Evolutionary conservation across 768 basidiomycete species (phyloP).

Genomic region (Myochromella boudieri): DNA sequence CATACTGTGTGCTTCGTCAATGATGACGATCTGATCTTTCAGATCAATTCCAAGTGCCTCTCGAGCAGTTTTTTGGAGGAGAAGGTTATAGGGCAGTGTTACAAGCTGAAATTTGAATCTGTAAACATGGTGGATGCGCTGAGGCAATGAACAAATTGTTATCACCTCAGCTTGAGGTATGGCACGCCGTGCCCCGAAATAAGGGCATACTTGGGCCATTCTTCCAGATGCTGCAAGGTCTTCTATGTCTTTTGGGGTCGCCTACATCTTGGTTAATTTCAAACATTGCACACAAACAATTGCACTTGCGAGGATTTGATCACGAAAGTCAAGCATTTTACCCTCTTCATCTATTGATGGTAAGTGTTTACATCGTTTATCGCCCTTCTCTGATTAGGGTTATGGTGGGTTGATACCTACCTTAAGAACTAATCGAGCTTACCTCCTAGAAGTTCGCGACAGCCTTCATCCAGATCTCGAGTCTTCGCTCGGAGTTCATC

Average conservation of each 20-base stretch:
- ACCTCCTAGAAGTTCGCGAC: conserved; percentile 80
- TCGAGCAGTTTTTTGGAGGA: conserved; percentile 79
- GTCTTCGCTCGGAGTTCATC: conserved; percentile 63
- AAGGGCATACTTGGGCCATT: conserved; percentile 76
- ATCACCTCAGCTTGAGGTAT: conserved; percentile 87
- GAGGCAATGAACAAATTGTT: background rate
- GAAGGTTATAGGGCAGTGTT: conserved; percentile 91
- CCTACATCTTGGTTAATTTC: conserved; percentile 52
- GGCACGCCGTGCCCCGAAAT: conserved; percentile 87
- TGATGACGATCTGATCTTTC: conserved; percentile 80
- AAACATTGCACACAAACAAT: background rate
- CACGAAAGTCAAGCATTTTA: conserved; percentile 78
- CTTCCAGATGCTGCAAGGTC: conserved; percentile 79
- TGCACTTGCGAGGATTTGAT: conserved; percentile 73
- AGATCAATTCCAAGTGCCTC: conserved; percentile 88
- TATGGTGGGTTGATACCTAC: background rate
- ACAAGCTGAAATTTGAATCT: conserved; percentile 82
- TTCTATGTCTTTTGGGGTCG: conserved; percentile 91
- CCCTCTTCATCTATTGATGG: conserved; percentile 69
- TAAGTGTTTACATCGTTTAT: conserved; percentile 73
- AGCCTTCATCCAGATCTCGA: conserved; percentile 83
- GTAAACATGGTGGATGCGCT: background rate
- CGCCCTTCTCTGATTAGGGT: conserved; percentile 50
- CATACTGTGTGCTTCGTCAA: conserved; percentile 97
- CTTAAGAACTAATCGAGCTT: conserved; percentile 11